phyloP scores from a whole-genome alignment of 306 rosid genomes.

The Alnus rubra region DNA sequence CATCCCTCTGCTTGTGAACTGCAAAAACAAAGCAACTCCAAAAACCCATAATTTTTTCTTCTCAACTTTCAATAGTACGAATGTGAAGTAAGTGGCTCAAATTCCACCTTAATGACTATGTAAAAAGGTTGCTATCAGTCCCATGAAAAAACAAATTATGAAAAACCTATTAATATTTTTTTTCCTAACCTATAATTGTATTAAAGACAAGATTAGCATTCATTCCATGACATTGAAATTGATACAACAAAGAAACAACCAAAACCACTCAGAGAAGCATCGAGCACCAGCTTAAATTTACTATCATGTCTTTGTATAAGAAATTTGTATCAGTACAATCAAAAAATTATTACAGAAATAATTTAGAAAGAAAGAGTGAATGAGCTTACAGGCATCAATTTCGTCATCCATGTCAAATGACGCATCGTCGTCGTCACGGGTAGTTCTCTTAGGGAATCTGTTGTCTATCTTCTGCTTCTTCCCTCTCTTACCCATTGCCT shows the following conservation, averaged over 20 bases:
- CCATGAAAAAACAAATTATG: not conserved
- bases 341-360: not conserved
- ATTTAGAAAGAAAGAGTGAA: not conserved
- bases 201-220: not conserved
- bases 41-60: not conserved
- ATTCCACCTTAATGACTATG: not conserved
- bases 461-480: conserved; percentile 43
- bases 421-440: conserved; percentile 15
- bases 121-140: not conserved
- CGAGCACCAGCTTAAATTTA: not conserved
- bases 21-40: conserved; percentile 14
- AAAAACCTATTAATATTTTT: not conserved
- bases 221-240: not conserved
- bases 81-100: not conserved
- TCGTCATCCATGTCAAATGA: conserved; percentile 77
- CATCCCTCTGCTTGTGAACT: conserved; percentile 88
- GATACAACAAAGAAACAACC: not conserved
- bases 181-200: not conserved
- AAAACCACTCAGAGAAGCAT: not conserved
- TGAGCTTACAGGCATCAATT: conserved; percentile 72
- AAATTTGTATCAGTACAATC: not conserved
- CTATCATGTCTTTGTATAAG: not conserved
- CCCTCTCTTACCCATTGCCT: conserved; percentile 65
- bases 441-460: conserved; percentile 34
- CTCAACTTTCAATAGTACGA: not conserved